Percentiles rank a stretch among this genome's conserved stretches.
Evolutionary conservation across 805 yeast species (phyloP).

Genomic region (Scheffersomyces coipomensis): DNA sequence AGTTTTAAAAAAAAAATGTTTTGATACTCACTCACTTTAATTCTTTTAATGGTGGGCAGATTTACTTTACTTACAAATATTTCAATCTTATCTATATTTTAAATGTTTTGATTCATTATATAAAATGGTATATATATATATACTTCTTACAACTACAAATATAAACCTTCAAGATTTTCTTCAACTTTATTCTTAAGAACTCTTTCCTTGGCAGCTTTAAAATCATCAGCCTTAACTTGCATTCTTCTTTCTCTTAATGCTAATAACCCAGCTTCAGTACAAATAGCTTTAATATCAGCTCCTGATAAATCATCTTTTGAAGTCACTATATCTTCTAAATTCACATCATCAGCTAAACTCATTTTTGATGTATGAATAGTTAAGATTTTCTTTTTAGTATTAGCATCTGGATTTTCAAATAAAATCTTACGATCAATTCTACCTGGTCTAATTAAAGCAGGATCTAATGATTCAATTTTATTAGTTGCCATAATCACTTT

Average conservation of each 20-base stretch:
- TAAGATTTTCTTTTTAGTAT: constrained; percentile 89
- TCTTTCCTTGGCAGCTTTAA: constrained; percentile 89
- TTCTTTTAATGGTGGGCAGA: too few relatives aligned
- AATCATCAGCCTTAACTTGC: constrained; percentile 95
- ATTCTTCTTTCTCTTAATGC: constrained; percentile 96
- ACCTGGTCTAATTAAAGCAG: constrained; percentile 95
- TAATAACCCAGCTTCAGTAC: constrained; percentile 95
- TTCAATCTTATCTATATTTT: too few relatives aligned
- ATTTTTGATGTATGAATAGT: constrained; percentile 90
- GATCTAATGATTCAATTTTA: constrained; percentile 90
- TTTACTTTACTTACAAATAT: too few relatives aligned
- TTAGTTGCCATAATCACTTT: constrained; percentile 98
- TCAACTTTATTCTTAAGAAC: constrained; percentile 95
- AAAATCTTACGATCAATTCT: constrained; percentile 94
- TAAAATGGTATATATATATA: background rate
- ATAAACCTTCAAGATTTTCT: constrained; percentile 92
- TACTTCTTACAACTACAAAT: constrained; percentile 43
- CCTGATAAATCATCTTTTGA: constrained; percentile 94
- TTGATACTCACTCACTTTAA: too few relatives aligned
- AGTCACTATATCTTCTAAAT: constrained; percentile 82
- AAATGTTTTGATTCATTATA: too few relatives aligned
- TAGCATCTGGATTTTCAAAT: constrained; percentile 93
- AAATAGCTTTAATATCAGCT: constrained; percentile 96
- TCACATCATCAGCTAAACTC: constrained; percentile 86
- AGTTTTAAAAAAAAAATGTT: too few relatives aligned